Percentiles rank a stretch among this genome's conserved stretches.
phyloP scores from a whole-genome alignment of 352 stramenopile species.

The Phytophthora megakarya region DNA sequence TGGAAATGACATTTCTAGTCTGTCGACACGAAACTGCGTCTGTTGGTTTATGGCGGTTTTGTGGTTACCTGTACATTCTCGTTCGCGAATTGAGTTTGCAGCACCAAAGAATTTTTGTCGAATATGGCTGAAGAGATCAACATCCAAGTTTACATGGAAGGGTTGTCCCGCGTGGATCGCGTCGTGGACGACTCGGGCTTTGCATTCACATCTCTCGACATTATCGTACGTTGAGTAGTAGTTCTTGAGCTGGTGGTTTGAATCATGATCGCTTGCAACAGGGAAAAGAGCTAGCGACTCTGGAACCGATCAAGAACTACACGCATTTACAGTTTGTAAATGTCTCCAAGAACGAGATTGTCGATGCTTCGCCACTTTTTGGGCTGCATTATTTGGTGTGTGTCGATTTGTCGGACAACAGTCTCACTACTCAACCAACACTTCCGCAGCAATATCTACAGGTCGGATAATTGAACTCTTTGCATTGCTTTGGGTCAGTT shows the following conservation, averaged over 20 bases:
- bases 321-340: conserved; percentile 76
- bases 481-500: background rate
- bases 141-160: conserved; percentile 60
- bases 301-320: conserved; percentile 68
- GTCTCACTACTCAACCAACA: conserved; percentile 34
- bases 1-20: background rate
- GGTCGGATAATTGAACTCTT: conserved; percentile 32
- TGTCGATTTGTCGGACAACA: conserved; percentile 66
- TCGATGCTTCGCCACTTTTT: conserved; percentile 48
- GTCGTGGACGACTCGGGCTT: conserved; percentile 77
- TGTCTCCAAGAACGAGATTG: conserved; percentile 68
- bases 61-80: too few relatives aligned
- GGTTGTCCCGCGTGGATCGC: conserved; percentile 74
- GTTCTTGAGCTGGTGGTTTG: background rate
- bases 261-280: conserved; percentile 11
- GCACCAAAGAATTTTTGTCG: background rate
- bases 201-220: conserved; percentile 75
- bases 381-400: conserved; percentile 67
- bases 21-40: background rate
- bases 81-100: too few relatives aligned
- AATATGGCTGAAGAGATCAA: conserved; percentile 40
- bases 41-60: conserved; percentile 26
- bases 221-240: conserved; percentile 42
- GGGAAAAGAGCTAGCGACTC: conserved; percentile 55
- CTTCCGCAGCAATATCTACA: conserved; percentile 69